These are phyloP conservation scores for Phytophthora rubi DNA, from an alignment of 352 stramenopile species.

Conservation along the genomic window DNA sequence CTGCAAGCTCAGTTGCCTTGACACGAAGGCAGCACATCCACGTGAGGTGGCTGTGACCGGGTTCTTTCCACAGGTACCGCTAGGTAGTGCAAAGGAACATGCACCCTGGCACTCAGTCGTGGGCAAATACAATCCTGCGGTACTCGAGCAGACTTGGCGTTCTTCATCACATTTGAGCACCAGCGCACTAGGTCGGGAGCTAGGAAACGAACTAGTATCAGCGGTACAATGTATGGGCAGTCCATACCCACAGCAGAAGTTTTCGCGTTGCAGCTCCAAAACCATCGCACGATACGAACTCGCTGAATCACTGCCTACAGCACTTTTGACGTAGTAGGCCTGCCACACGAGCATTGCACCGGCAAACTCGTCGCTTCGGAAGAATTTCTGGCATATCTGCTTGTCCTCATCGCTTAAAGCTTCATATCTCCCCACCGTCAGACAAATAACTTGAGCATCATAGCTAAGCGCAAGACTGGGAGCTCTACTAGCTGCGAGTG, in stretches of 20 bases:
- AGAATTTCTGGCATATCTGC: slow-evolving; percentile 54
- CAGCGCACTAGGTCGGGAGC: slow-evolving; percentile 45
- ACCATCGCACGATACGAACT: slow-evolving; percentile 59
- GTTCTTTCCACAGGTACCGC: slow-evolving; percentile 65
- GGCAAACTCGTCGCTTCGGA: slow-evolving; percentile 64
- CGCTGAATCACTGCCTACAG: slow-evolving; percentile 18
- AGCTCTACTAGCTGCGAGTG: slow-evolving; percentile 40
- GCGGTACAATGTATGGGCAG: slow-evolving; percentile 54
- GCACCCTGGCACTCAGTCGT: slow-evolving; percentile 55
- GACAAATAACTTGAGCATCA: slow-evolving; percentile 54
- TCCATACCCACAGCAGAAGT: slow-evolving; percentile 77
- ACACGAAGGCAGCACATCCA: slow-evolving; percentile 64
- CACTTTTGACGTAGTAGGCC: slow-evolving; percentile 68
- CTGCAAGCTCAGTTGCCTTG: slow-evolving; percentile 41
- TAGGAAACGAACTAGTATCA: slow-evolving; percentile 58
- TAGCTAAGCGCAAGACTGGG: slow-evolving; percentile 34
- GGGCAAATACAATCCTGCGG: slow-evolving; percentile 42
- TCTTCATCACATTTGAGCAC: slow-evolving; percentile 31
- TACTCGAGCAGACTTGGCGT: slow-evolving; percentile 40
- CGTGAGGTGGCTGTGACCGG: slow-evolving; percentile 52
- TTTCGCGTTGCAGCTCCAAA: slow-evolving; percentile 62
- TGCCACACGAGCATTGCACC: slow-evolving; percentile 77
- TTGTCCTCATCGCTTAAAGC: slow-evolving; percentile 41
- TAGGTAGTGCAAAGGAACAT: slow-evolving; percentile 73
- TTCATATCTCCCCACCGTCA: slow-evolving; percentile 68